phyloP scores from a whole-genome alignment of 139 green algal genomes.

The Medakamo hakoo region DNA sequence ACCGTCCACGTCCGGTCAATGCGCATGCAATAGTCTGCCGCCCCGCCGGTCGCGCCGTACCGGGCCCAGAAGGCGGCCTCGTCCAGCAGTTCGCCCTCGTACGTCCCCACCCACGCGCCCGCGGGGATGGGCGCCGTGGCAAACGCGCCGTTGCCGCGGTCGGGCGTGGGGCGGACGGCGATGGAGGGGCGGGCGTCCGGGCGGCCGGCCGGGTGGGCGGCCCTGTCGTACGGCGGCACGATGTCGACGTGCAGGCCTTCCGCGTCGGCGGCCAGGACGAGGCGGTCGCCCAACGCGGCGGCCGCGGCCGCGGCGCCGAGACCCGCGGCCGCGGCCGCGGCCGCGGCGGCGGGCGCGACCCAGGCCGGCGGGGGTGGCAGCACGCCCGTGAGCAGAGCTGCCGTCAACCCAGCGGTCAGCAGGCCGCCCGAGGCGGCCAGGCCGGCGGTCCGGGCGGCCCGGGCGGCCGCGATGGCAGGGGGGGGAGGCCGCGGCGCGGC shows the following conservation, averaged over 20 bases:
- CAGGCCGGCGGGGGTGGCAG: not conserved
- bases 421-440: too few relatives aligned
- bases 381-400: not conserved
- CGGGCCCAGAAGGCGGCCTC: conserved; percentile 17
- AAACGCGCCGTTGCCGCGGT: conserved; percentile 30
- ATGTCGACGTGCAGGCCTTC: not conserved
- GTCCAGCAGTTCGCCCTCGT: conserved; percentile 31
- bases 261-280: not conserved
- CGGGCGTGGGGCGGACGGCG: not conserved
- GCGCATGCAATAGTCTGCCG: conserved; percentile 28
- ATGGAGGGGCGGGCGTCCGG: too few relatives aligned
- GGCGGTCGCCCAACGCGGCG: not conserved
- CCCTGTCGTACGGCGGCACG: not conserved
- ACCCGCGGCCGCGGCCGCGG: not conserved
- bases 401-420: too few relatives aligned
- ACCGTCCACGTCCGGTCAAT: conserved; percentile 27
- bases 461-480: too few relatives aligned
- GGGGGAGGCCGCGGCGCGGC: too few relatives aligned
- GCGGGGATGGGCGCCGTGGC: conserved; percentile 12
- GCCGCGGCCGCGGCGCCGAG: too few relatives aligned
- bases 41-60: conserved; percentile 30
- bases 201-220: too few relatives aligned
- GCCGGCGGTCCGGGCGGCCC: too few relatives aligned
- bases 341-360: too few relatives aligned
- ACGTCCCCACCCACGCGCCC: conserved; percentile 24